These are phyloP conservation scores for Aspergillus sp. DNA, from an alignment of 2,329 filamentous ascomycete genomes.

Conservation along the genomic window DNA sequence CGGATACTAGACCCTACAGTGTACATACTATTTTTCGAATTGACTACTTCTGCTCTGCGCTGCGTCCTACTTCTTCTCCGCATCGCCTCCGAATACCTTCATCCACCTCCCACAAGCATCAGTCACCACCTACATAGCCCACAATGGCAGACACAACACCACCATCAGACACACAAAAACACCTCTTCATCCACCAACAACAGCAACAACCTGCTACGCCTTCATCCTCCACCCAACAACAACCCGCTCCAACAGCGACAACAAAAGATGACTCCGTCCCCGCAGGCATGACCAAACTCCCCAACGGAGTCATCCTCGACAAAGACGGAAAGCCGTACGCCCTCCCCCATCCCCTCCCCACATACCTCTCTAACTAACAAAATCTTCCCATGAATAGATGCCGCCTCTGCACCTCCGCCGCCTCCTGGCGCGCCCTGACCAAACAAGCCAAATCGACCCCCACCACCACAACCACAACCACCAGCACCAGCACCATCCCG, in stretches of 20 bases:
- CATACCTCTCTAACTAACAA: neutral
- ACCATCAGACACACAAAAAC: neutral
- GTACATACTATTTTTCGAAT: neutral
- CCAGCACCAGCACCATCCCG: constrained; percentile 40
- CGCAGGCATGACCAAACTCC: constrained; percentile 32
- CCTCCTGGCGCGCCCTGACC: constrained; percentile 49
- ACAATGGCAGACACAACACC: neutral
- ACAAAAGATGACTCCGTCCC: constrained; percentile 15
- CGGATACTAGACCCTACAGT: neutral
- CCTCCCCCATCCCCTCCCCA: neutral
- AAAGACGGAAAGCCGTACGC: constrained; percentile 54
- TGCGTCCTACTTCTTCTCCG: neutral
- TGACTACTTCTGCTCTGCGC: neutral
- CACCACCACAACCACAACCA: constrained; percentile 29
- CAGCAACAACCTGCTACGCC: neutral
- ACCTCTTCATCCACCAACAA: neutral
- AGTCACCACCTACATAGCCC: neutral
- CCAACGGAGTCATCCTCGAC: constrained; percentile 52
- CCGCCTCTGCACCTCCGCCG: constrained; percentile 50
- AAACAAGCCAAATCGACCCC: constrained; percentile 42
- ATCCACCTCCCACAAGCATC: neutral
- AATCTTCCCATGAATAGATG: constrained; percentile 37
- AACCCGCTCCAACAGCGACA: constrained; percentile 16
- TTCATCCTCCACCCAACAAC: neutral
- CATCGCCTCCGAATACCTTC: neutral